Percentiles rank a stretch among this genome's conserved stretches.
Conservation (phyloP, 2,329 filamentous ascomycete species). For the Scytalidium lignicola region DNA sequence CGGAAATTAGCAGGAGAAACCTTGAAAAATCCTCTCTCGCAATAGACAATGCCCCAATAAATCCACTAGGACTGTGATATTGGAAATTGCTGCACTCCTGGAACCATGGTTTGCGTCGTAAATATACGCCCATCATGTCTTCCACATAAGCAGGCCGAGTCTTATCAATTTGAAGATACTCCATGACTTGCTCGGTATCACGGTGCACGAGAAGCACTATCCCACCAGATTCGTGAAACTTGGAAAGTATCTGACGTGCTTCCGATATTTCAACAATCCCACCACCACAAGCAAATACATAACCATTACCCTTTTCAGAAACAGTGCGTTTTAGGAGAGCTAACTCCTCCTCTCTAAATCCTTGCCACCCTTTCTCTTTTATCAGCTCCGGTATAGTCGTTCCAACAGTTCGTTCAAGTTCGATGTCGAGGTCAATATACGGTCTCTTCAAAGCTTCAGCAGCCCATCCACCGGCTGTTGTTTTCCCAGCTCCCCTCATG, state of each 20-base stretch:
- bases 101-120: conserved; percentile 84
- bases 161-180: conserved; percentile 84
- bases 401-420: conserved; percentile 69
- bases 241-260: conserved; percentile 68
- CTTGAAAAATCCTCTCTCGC: conserved; percentile 60
- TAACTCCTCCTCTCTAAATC: conserved; percentile 76
- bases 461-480: conserved; percentile 85
- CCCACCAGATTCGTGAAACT: conserved; percentile 71
- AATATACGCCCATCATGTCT: conserved; percentile 86
- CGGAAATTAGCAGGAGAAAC: conserved; percentile 67
- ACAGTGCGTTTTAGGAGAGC: conserved; percentile 68
- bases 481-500: conserved; percentile 96
- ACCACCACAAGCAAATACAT: conserved; percentile 91
- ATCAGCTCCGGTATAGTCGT: conserved; percentile 86
- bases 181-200: conserved; percentile 80
- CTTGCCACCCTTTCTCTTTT: conserved; percentile 73
- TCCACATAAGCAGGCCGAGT: conserved; percentile 88
- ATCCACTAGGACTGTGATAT: conserved; percentile 72
- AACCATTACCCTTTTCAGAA: conserved; percentile 65
- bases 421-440: conserved; percentile 81
- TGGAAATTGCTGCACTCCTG: conserved; percentile 90
- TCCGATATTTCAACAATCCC: conserved; percentile 84
- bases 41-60: conserved; percentile 23
- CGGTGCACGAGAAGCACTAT: conserved; percentile 84
- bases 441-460: conserved; percentile 68